phyloP scores from a whole-genome alignment of 2,329 filamentous ascomycete genomes.

The Pleoardoris graminearum region DNA sequence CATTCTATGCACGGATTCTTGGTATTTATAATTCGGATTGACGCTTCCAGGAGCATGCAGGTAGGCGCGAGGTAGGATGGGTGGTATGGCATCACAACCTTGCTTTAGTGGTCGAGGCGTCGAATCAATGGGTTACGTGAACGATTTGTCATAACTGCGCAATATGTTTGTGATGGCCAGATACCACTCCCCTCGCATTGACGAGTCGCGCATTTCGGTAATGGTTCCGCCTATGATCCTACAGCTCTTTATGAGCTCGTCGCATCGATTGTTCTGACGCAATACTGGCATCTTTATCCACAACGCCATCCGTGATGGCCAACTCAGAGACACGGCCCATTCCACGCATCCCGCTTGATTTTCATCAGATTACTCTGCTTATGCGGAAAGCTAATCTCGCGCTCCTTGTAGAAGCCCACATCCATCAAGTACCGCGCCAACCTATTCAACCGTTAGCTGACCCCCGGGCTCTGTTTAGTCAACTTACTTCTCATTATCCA shows the following conservation, averaged over 20 bases:
- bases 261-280: neutral
- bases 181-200: no score
- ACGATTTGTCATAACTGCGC: no score
- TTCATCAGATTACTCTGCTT: constrained; percentile 90
- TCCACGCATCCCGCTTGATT: constrained; percentile 77
- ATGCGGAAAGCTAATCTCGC: constrained; percentile 83
- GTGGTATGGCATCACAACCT: no score
- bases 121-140: no score
- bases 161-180: no score
- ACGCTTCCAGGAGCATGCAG: neutral
- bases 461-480: no score
- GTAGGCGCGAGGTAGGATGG: neutral
- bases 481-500: constrained; percentile 87
- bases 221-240: no score
- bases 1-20: neutral
- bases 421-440: constrained; percentile 71
- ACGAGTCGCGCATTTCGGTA: no score
- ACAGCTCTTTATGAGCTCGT: neutral
- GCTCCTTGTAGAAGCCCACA: constrained; percentile 82
- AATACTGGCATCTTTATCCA: neutral
- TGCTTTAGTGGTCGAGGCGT: no score
- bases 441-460: no score
- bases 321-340: constrained; percentile 26
- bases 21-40: neutral
- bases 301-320: constrained; percentile 1